A percentile compares a stretch with the other conserved stretches of the same genome.
These are phyloP conservation scores for Penicillium robsamsonii DNA, from an alignment of 495 filamentous ascomycete genomes.

Conservation along the genomic window DNA sequence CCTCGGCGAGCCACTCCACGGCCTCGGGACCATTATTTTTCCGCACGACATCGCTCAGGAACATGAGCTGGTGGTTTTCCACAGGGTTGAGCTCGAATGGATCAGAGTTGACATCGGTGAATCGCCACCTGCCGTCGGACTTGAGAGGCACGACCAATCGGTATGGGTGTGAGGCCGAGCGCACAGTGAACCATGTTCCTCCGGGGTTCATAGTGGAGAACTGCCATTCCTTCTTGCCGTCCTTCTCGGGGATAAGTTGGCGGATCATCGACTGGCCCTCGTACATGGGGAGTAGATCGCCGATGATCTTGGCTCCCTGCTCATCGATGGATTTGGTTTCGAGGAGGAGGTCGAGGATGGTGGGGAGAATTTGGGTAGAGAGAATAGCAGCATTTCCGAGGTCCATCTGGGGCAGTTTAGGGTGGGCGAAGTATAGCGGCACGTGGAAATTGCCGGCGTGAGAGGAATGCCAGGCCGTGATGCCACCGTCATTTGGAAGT, in stretches of 20 bases:
- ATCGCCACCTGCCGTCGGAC: slow-evolving; percentile 33
- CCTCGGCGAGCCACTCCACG: slow-evolving; percentile 36
- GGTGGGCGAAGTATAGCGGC: slow-evolving; percentile 41
- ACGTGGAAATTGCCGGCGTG: slow-evolving; percentile 42
- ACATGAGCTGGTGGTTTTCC: slow-evolving; percentile 21
- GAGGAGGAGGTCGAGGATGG: slow-evolving; percentile 41
- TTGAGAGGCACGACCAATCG: slow-evolving; percentile 41
- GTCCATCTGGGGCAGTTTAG: slow-evolving; percentile 37
- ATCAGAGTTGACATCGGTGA: slow-evolving; percentile 32
- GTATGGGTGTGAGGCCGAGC: slow-evolving; percentile 32
- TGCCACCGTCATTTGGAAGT: slow-evolving; percentile 31
- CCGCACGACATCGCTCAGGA: slow-evolving; percentile 26
- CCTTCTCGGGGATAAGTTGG: slow-evolving; percentile 16
- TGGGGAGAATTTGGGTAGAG: slow-evolving; percentile 40
- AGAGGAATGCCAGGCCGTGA: slow-evolving; percentile 35
- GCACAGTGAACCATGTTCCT: slow-evolving; percentile 34
- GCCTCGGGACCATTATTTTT: slow-evolving; percentile 26
- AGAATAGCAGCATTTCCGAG: slow-evolving; percentile 30
- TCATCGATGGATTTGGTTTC: slow-evolving; percentile 36
- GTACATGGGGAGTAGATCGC: slow-evolving; percentile 37
- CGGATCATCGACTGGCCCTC: slow-evolving; percentile 44
- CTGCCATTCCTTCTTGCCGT: slow-evolving; percentile 35
- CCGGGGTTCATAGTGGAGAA: slow-evolving; percentile 45
- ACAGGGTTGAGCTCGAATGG: slow-evolving; percentile 26
- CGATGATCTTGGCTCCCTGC: slow-evolving; percentile 19